Evolutionary conservation across 139 green algal species (phyloP).

Genomic region (Coccomyxa sp.): DNA sequence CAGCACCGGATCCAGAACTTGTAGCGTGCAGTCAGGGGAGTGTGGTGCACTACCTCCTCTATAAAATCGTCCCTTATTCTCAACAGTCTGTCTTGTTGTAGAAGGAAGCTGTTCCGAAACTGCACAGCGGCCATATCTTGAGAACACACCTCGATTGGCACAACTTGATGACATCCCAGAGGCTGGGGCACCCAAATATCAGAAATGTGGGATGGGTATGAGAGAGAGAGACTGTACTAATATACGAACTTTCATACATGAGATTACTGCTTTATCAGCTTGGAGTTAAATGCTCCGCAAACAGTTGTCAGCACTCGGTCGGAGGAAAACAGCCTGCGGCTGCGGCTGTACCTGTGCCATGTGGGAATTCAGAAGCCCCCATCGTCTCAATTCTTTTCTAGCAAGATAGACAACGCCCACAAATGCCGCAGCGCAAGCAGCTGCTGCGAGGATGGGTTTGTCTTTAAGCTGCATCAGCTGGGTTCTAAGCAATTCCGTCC

Average conservation of each 20-base stretch:
- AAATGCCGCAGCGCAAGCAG: neutral
- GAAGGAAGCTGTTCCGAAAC: neutral
- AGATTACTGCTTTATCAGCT: neutral
- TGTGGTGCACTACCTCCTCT: neutral
- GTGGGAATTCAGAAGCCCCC: neutral
- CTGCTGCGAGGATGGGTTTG: neutral
- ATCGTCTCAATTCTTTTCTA: neutral
- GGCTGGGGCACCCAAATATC: neutral
- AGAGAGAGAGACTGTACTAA: neutral
- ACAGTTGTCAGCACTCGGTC: too few relatives aligned
- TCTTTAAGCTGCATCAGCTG: neutral
- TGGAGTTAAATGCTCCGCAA: too few relatives aligned
- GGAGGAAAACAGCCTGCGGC: neutral
- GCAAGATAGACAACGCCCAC: neutral
- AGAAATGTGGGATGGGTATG: neutral
- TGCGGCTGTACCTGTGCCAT: neutral
- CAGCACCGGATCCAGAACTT: neutral
- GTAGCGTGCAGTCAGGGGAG: neutral
- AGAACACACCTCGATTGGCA: neutral
- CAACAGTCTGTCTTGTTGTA: neutral
- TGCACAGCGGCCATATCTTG: neutral
- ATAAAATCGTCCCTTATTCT: neutral
- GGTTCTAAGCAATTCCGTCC: neutral
- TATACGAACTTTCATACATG: neutral
- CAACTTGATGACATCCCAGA: neutral